Conservation (phyloP, 2,329 filamentous ascomycete species). For the Claviceps sp. region DNA sequence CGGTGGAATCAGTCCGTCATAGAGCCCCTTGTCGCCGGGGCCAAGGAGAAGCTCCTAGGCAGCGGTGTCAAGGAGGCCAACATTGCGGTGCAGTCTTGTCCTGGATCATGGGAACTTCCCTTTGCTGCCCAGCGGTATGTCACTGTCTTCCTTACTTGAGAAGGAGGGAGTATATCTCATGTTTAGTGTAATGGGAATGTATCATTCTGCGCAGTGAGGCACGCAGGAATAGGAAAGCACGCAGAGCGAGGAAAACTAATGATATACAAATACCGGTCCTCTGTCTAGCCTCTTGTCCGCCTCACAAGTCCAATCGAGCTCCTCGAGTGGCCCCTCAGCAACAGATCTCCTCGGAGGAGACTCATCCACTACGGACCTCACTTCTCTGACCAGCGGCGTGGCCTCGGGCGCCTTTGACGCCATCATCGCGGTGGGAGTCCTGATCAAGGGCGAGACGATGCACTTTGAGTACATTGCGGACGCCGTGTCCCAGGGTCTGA, state of each 20-base stretch:
- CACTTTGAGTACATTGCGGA: conserved; percentile 99
- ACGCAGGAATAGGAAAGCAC: not conserved
- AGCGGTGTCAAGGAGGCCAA: conserved; percentile 78
- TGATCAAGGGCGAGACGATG: conserved; percentile 98
- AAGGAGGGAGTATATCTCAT: too few species aligned
- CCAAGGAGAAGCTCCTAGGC: conserved; percentile 61
- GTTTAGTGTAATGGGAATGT: not conserved
- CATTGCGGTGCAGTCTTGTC: conserved; percentile 79
- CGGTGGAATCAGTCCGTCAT: conserved; percentile 91
- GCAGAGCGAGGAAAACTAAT: not conserved
- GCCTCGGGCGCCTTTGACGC: conserved; percentile 68
- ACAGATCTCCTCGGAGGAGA: conserved; percentile 56
- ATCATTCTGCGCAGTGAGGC: not conserved
- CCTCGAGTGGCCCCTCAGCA: conserved; percentile 47
- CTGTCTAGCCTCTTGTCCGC: conserved; percentile 60
- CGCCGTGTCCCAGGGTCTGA: conserved; percentile 77
- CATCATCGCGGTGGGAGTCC: conserved; percentile 84
- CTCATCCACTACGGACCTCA: conserved; percentile 54
- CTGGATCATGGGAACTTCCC: conserved; percentile 88
- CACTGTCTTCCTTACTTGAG: not conserved
- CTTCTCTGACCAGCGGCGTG: conserved; percentile 26
- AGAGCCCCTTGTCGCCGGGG: conserved; percentile 67
- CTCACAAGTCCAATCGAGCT: conserved; percentile 69
- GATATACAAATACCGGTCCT: not conserved
- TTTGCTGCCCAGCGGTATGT: conserved; percentile 70